Evolutionary conservation across 78 protist genomes (phyloP).

Genomic region (Dictyostelium capitatum): DNA sequence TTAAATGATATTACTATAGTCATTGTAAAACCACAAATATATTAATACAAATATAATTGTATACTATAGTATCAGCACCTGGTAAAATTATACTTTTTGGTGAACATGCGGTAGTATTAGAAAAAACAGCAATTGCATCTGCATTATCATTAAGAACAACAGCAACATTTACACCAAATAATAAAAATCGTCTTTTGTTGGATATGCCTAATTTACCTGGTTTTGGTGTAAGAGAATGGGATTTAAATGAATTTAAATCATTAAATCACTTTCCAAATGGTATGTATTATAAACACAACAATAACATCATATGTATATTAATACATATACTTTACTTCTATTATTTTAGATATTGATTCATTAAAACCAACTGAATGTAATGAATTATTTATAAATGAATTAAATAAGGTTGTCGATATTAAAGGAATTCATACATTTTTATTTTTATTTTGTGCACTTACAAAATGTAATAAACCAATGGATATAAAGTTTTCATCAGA

Average conservation of each 20-base stretch:
- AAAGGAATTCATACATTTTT: slow-evolving; percentile 65
- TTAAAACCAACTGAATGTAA: slow-evolving; percentile 63
- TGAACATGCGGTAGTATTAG: slow-evolving; percentile 90
- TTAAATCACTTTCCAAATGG: slow-evolving; percentile 23
- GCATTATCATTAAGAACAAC: slow-evolving; percentile 68
- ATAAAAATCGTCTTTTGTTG: not conserved
- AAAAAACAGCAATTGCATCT: slow-evolving; percentile 81
- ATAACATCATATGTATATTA: not conserved
- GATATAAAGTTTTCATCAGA: slow-evolving; percentile 35
- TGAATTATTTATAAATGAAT: slow-evolving; percentile 21
- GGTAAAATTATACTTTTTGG: slow-evolving; percentile 90
- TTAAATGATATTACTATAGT: not conserved
- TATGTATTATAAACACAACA: not conserved
- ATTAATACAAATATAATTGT: not conserved
- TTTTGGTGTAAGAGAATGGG: slow-evolving; percentile 19
- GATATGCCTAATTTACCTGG: slow-evolving; percentile 41
- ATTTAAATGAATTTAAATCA: slow-evolving; percentile 10
- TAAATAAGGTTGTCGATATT: not conserved
- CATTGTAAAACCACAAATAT: not conserved
- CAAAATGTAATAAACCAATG: slow-evolving; percentile 25
- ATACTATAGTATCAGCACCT: slow-evolving; percentile 81
- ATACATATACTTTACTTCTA: not conserved
- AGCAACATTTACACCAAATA: slow-evolving; percentile 2
- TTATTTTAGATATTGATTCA: slow-evolving; percentile 21
- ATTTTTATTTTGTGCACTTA: slow-evolving; percentile 48